Base-by-base conservation (phyloP, 495 filamentous ascomycete species). In the Aspergillus olivimuriae region DNA sequence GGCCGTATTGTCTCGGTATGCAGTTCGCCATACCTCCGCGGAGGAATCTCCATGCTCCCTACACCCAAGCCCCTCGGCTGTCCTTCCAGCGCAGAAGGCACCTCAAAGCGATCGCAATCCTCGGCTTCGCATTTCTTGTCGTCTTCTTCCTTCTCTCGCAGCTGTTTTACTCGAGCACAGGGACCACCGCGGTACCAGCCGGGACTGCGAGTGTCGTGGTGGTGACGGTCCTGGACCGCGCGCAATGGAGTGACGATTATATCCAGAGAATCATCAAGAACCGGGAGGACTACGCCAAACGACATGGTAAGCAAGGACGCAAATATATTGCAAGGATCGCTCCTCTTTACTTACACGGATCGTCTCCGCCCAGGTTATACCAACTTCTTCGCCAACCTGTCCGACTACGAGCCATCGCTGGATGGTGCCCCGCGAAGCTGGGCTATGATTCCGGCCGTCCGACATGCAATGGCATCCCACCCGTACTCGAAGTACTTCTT, bases 21-120 rank as follows among this genome's bases (percentile, higher is more conserved):
- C 91, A 97, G 57, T 90, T 89, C 73, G 91, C 91, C 42, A 69
- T 91, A 47, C 90, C 89, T 43, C 81, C 88, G 45, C 83, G 89
- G 56, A 92, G 86, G 65, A 79, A 79, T 52, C 86, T 82, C 44
- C 76, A 81, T 52, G 76, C 84, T 41, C 73, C 74, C 4, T 75
- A 76, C 48, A 60, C 77, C 26, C 77, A 81, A 51, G 70, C 80
- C 23, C 73, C 80, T 15, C 72, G 78, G 44, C 66, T 84, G 43
- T 78, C 78, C 17, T 55, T 68, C 17, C 68, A 87, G 50, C 79
- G 86, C 47, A 74, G 81, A 39, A 80, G 76, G 51, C 79, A 87
- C 40, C 57, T 89, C 12, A 84, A 83, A 59, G 56, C 76, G 2
- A 61, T 84, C 43, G 77, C 74, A 4, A 48, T 88, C 2, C 52